Conservation (phyloP, 2,329 filamentous ascomycete species). For the Pseudocercospora fuligena region DNA sequence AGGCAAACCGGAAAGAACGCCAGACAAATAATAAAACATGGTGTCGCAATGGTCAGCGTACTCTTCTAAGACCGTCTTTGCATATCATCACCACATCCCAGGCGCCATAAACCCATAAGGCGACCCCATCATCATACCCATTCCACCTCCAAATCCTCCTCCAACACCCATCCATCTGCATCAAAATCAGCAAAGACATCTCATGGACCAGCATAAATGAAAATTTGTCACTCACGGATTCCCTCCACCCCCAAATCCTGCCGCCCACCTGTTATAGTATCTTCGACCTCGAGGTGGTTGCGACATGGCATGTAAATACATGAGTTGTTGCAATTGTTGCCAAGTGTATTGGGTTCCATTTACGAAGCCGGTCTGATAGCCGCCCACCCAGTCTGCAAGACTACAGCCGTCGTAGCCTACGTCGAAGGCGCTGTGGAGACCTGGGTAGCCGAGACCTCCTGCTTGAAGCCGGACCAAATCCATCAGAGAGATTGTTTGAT, state of each 20-base stretch:
- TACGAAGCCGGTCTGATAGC: background rate
- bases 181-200: background rate
- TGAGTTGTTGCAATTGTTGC: background rate
- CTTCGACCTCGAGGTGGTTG: background rate
- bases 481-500: background rate
- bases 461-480: background rate
- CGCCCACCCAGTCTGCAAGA: background rate
- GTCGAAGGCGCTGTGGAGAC: constrained; percentile 1
- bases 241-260: background rate
- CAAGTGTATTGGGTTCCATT: background rate
- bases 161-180: constrained; percentile 4
- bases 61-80: too few species aligned
- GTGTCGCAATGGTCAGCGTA: background rate
- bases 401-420: background rate
- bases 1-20: constrained; percentile 2
- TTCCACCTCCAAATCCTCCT: constrained; percentile 2
- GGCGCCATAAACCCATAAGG: constrained; percentile 8
- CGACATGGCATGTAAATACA: background rate
- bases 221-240: background rate
- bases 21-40: background rate
- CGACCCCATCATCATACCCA: constrained; percentile 10
- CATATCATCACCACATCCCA: background rate
- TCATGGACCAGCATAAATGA: background rate
- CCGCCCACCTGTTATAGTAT: background rate
- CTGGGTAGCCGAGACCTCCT: background rate